Evolutionary conservation across 495 filamentous ascomycete species (phyloP).

Genomic region (Hyaloscypha variabilis): DNA sequence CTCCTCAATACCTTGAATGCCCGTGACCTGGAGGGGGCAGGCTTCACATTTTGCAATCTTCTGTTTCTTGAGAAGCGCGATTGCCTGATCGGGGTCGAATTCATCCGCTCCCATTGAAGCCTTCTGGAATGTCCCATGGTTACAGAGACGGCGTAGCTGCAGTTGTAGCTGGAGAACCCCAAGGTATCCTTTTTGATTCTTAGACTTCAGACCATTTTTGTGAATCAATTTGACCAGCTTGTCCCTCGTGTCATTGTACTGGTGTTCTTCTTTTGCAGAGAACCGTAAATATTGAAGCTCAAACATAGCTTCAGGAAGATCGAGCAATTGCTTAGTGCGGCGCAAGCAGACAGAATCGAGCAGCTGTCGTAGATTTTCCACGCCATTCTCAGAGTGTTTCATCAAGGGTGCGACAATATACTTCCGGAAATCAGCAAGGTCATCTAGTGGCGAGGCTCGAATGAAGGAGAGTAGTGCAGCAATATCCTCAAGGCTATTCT

Average conservation of each 20-base stretch:
- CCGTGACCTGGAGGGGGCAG: background rate
- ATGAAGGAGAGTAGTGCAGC: constrained; percentile 49
- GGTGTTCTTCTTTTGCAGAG: constrained; percentile 4
- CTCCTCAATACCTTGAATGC: constrained; percentile 11
- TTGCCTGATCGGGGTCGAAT: constrained; percentile 17
- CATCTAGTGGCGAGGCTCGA: constrained; percentile 40
- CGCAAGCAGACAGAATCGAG: constrained; percentile 42
- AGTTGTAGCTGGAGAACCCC: constrained; percentile 44
- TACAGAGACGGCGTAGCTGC: constrained; percentile 47
- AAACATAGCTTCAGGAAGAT: constrained; percentile 34
- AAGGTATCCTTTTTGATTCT: constrained; percentile 27
- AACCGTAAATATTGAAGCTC: constrained; percentile 4
- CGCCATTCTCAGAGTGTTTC: constrained; percentile 23
- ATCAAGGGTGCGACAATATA: constrained; percentile 33
- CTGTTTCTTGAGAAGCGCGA: constrained; percentile 12
- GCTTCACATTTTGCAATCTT: constrained; percentile 11
- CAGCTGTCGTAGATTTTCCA: constrained; percentile 38
- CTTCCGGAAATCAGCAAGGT: constrained; percentile 32
- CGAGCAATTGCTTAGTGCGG: constrained; percentile 39
- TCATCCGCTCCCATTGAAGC: constrained; percentile 28
- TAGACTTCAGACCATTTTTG: too few species aligned
- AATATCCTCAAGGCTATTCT: constrained; percentile 53
- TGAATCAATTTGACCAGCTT: background rate
- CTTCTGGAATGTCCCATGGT: constrained; percentile 47
- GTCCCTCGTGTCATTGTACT: constrained; percentile 6